Evolutionary conservation across 108 stramenopile genomes (phyloP), one percentile per base, ranked within the genome.

Genomic region (Nitzschia sp.): DNA sequence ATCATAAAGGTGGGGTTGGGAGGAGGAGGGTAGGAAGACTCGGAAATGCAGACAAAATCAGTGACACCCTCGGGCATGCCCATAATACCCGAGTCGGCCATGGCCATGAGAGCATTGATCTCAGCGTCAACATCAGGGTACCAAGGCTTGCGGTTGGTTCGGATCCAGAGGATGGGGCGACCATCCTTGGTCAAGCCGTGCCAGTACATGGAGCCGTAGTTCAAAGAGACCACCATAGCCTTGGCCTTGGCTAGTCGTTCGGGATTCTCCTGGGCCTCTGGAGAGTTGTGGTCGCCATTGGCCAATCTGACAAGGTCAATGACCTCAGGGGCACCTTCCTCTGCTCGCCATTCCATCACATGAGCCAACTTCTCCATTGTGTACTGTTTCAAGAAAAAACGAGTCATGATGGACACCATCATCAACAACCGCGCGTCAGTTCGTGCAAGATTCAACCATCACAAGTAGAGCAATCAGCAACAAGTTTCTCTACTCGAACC

Each of bases 1-100:
- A 94, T 88, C 83, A 94, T 77, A 64, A 91, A 91, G 50, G 80
- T 80, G 0, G 92, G 92, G 51, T 89, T 87, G n/a, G 92, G 92
- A 12, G 92, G 92, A n/a, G 92, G 92, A 60, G 92, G 92, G 20
- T 72, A 86, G 52, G 80, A 69, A 24, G 88, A 87, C 69, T 94
- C 93, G 25, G 85, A 77, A 64, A 94, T 72, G 59, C 82, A 81
- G 57, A 91, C 86, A 83, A 94, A 94, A 76, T 91, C 90, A 15
- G 93, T 94, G 52, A 89, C 67, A 15, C 83, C 87, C 41, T 83
- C 69, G n/a, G 93, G 93, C 93, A 94, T 94, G 71, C 62, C 60
- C 44, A 65, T 74, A 68, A 94, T 90, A 6, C 90, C 93, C 19
- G 85, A 78, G 70, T 94, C 93, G 19, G 93, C 88, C 72, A 94